Evolutionary conservation across 208 protist genomes (phyloP), one percentile per base, ranked within the genome.

Genomic region (Leishmania mexicana): DNA sequence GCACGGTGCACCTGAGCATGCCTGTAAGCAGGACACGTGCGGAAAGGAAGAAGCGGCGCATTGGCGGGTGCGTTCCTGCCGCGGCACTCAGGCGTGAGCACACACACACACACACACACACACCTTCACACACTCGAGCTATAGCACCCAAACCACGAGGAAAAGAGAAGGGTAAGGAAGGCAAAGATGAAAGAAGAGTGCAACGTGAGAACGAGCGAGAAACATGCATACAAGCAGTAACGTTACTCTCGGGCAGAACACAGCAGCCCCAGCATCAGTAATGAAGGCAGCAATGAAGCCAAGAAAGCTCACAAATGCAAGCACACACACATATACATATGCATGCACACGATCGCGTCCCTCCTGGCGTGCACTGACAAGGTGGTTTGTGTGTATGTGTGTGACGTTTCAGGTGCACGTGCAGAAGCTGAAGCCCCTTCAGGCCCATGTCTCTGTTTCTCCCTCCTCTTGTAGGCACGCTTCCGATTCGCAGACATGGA

Each of bases 351-450:
- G 0, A 17, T 45, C 38, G 57, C 24, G 76, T 71, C 13, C 75
- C 76, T 70, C 80, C 76, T 58, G 75, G 71, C 75, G 77, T 81
- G 58, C 79, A 84, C 57, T 81, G 53, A 47, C 62, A 84, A 7
- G 67, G 76, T 40, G 58, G 1, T 8, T 49, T 58, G 49, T 53
- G 49, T 53, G 49, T 53, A 7, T 53, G 49, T 53, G 49, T 53
- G 13, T 53, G 49, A 53, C 49, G 2, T 53, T 53, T 53, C 49
- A 49, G 47, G 47, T 11, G 47, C 47, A 49, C 47, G 47, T 49
- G 6, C 10, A 13, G 8, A 49, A 49, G 8, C 47, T 49, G 6
- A 3, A 49, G 47, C 47, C 10, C 47, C 47, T 11, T 49, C 47
- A 53, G 11, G 49, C 13, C 49, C 49, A 53, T 11, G 49, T 7